Percentiles rank a stretch among this genome's conserved stretches.
These are phyloP conservation scores for Tricholoma sp. DNA, from an alignment of 768 basidiomycete species.

Conservation along the genomic window DNA sequence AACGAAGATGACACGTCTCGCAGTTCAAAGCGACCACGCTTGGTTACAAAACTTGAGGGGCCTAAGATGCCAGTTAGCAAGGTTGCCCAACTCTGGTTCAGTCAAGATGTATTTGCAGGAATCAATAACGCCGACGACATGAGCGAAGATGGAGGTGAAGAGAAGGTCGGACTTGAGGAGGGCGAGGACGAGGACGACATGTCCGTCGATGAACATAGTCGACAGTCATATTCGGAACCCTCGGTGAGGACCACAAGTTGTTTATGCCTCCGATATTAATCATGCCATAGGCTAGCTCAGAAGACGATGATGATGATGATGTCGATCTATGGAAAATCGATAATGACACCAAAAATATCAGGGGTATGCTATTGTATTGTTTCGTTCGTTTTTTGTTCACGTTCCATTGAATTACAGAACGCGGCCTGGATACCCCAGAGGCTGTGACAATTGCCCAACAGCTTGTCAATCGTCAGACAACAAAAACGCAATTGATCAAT, in stretches of 20 bases:
- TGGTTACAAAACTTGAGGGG: conserved; percentile 44
- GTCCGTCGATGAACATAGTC: conserved; percentile 15
- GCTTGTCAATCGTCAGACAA: conserved; percentile 86
- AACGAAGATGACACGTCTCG: conserved; percentile 17
- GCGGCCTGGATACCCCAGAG: conserved; percentile 82
- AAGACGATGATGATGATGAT: conserved; percentile 43
- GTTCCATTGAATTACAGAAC: conserved; percentile 40
- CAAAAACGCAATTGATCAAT: conserved; percentile 84
- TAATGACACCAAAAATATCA: conserved; percentile 65
- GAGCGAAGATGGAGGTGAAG: conserved; percentile 21
- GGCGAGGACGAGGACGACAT: conserved; percentile 23
- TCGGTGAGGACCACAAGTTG: conserved; percentile 7
- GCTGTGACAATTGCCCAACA: conserved; percentile 89
- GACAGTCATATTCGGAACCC: conserved; percentile 16
- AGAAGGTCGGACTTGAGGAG: conserved; percentile 24
- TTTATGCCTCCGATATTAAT: not conserved
- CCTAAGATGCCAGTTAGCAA: conserved; percentile 36
- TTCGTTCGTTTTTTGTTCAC: not conserved
- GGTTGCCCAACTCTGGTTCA: conserved; percentile 89
- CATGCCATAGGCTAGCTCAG: conserved; percentile 12
- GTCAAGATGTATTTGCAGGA: conserved; percentile 83
- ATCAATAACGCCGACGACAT: conserved; percentile 36
- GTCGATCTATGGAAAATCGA: conserved; percentile 77
- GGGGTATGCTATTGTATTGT: conserved; percentile 39
- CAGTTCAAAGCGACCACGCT: conserved; percentile 45